Evolutionary conservation across 805 yeast species (phyloP), one percentile per base, ranked within the genome.

Genomic region (Sugiyamaella boreocaroliniensis): DNA sequence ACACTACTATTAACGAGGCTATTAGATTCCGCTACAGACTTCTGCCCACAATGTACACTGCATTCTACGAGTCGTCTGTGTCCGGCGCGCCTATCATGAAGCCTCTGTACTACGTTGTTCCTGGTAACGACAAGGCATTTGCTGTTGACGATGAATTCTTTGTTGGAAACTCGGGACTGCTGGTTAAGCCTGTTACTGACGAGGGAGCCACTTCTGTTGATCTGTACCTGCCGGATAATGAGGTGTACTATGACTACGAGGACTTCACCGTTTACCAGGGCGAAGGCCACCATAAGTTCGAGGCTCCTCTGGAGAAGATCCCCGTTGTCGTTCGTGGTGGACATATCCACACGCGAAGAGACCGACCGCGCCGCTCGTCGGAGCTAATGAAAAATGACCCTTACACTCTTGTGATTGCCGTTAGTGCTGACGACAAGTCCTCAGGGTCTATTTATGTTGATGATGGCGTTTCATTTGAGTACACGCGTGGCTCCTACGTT

Each of bases 311-410:
- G 48, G 70, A 75, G 4, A 80, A 80, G 48, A 79, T 87, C 15
- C 97, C 98, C 0, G 74, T 86, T 45, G 77, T 78, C 29, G 68
- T 85, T 15, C 81, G 82, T 62, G 93, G 95, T n/a, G 98, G 98
- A 0, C 76, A 82, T 34, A 78, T 92, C 12, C 64, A 85, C 20
- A 72, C 84, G 14, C 76, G 81, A 40, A 85, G 83, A 56, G 86
- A 82, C 48, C 78, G 95, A 58, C 78, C 81, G 58, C 81, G 99
- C 65, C 78, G 98, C 58, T 86, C 96, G 0, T 70, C 95, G 2
- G 81, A 76, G 63, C 69, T 87, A 58, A 87, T 86, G 92, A 71
- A 65, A 26, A 70, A 75, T 53, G 97, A 89, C 66, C 96, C 97
- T 10, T 86, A 81, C 63, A 85, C 93, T 0, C 61, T 89, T 32